Evolutionary conservation across 805 yeast genomes (phyloP).

Genomic region (Jamesozyma spencerorum): DNA sequence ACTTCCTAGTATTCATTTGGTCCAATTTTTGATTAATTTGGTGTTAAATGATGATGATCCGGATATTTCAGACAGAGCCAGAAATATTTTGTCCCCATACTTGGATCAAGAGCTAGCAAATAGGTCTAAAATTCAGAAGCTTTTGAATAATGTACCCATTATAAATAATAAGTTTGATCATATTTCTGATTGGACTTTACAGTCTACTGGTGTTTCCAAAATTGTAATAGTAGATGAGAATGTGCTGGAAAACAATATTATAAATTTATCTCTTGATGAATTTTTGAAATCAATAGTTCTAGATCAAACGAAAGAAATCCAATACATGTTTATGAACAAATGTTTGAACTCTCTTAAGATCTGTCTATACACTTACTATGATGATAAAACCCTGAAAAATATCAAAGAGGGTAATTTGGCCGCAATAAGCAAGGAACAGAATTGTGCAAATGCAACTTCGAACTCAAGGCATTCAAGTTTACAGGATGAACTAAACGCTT

Average conservation of each 20-base stretch:
- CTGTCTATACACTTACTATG: constrained; percentile 39
- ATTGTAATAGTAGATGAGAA: constrained; percentile 30
- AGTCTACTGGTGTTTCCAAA: constrained; percentile 46
- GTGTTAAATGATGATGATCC: constrained; percentile 35
- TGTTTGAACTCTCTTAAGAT: constrained; percentile 15
- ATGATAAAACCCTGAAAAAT: constrained; percentile 38
- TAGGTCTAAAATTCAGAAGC: constrained; percentile 32
- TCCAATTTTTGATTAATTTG: constrained; percentile 40
- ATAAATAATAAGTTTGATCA: constrained; percentile 32
- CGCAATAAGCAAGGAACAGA: background rate
- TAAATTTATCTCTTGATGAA: constrained; percentile 28
- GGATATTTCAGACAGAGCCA: constrained; percentile 29
- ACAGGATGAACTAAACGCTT: background rate
- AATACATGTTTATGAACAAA: background rate
- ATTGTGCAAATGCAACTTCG: background rate
- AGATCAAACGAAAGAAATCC: constrained; percentile 1
- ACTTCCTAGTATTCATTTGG: constrained; percentile 45
- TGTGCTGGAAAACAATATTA: constrained; percentile 20
- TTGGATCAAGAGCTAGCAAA: constrained; percentile 34
- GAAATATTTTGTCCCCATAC: constrained; percentile 23
- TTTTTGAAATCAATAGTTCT: constrained; percentile 19
- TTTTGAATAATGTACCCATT: constrained; percentile 29
- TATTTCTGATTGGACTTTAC: constrained; percentile 46
- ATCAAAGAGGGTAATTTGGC: background rate
- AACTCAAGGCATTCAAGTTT: background rate